Conservation (phyloP, 106 monocot species). For the Dendrobium catenatum region DNA sequence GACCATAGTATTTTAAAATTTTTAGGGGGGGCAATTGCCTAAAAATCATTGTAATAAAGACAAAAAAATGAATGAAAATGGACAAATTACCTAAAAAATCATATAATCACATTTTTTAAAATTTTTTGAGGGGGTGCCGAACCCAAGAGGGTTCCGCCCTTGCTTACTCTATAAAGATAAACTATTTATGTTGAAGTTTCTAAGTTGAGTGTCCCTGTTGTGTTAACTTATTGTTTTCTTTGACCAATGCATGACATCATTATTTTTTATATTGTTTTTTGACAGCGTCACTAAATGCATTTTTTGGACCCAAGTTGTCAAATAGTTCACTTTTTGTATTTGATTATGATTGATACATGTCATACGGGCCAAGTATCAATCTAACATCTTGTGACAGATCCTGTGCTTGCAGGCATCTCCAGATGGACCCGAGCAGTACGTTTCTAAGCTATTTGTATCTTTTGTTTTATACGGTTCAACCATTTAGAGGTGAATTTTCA, state of each 20-base stretch:
- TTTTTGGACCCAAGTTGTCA: neutral
- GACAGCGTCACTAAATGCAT: neutral
- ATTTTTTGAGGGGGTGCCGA: no score
- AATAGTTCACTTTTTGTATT: neutral
- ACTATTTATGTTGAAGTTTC: neutral
- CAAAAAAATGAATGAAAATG: no score
- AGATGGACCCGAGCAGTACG: slow-evolving; percentile 99
- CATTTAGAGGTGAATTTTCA: slow-evolving; percentile 35
- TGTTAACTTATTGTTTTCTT: neutral
- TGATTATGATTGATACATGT: neutral
- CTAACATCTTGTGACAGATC: slow-evolving; percentile 53
- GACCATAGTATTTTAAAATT: no score
- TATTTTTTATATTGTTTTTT: slow-evolving; percentile 1
- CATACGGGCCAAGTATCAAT: neutral
- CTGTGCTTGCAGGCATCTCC: slow-evolving; percentile 96
- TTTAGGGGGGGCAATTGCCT: no score
- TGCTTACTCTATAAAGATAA: neutral
- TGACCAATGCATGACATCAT: neutral
- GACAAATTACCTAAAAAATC: no score
- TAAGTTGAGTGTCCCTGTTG: neutral
- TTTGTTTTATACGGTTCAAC: slow-evolving; percentile 10
- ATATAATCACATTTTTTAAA: no score
- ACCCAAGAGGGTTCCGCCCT: no score
- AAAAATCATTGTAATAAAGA: no score
- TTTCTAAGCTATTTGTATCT: slow-evolving; percentile 6